Base-by-base conservation (phyloP, 176 grass and related monocot genomes). In the Metroxylon sagu region DNA sequence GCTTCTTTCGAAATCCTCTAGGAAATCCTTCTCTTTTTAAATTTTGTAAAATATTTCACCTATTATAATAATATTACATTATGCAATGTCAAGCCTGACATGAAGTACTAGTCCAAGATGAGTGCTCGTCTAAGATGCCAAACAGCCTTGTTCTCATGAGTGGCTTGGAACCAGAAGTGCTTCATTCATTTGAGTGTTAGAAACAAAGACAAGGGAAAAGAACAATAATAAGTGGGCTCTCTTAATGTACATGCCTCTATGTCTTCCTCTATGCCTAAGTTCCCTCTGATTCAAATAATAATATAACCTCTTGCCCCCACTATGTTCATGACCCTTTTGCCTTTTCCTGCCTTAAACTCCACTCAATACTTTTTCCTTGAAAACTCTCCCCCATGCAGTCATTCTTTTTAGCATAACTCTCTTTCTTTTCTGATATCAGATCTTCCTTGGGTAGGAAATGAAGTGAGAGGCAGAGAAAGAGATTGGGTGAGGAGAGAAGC, bases 311-410 rank as follows among this genome's bases (percentile, higher is more conserved):
- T 83, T 89, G 90, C 77, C 80, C 69, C 83, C 77, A 43, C 35
- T 10, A 25, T 65, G 77, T 77, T 31, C 65, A 54, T 87, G 70
- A 80, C 71, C 83, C 76, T 86, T 61, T 76, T 71, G 68, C 79
- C 79, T 95, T 86, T 87, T 76, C 80, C 83, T 89, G 79, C 79
- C 85, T 90, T 90, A 54, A 77, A 84, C 83, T 84, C 86, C 82
- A 95, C 90, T 95, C 90, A 12, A 43, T 43, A 14, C 27, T 52
- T 14, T 52, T 57, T 28, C 35, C 35, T 43, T 10, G 12, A 43
- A 43, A 67, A 70, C 57, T 68, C 54, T 70, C 59, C 79, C 14
- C 62, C 61, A 60, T 23, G 18, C 49, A 18, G 48, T 71, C 21
- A 60, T 29, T 18, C 16, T 66, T 6, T 25, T 3, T 54, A 56